Conservation (phyloP, 495 filamentous ascomycete species). For the Penicillium steckii region DNA sequence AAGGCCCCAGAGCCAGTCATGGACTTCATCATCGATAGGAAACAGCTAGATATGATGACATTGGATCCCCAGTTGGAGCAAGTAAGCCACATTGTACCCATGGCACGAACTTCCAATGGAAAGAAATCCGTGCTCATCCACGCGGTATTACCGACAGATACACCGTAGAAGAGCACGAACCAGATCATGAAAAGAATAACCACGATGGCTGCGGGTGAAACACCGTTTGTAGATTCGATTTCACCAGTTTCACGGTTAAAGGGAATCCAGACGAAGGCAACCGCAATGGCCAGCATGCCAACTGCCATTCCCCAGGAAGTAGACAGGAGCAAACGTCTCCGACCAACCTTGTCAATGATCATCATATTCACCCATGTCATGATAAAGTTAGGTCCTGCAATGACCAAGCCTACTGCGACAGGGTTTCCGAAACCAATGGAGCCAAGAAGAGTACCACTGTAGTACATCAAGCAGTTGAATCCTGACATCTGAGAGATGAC, state of each 20-base stretch:
- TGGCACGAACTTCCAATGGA: conserved; percentile 51
- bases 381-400: conserved; percentile 53
- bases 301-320: conserved; percentile 49
- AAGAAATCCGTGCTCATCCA: conserved; percentile 54
- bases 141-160: conserved; percentile 47
- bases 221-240: conserved; percentile 13
- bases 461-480: conserved; percentile 53
- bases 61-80: conserved; percentile 51
- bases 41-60: conserved; percentile 52
- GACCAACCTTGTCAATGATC: conserved; percentile 48
- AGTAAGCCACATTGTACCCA: conserved; percentile 53
- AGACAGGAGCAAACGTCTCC: conserved; percentile 46
- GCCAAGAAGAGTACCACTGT: conserved; percentile 51
- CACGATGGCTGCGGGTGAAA: conserved; percentile 39
- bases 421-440: conserved; percentile 53
- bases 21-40: conserved; percentile 48
- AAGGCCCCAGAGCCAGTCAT: conserved; percentile 50
- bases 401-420: conserved; percentile 48
- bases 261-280: conserved; percentile 51
- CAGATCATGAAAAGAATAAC: conserved; percentile 49
- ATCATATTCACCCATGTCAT: conserved; percentile 53
- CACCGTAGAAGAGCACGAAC: conserved; percentile 48
- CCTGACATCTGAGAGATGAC: conserved; percentile 47
- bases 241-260: conserved; percentile 35
- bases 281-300: conserved; percentile 41